A percentile compares a stretch with the other conserved stretches of the same genome.
These are phyloP conservation scores for Kuraishia molischiana DNA, from an alignment of 805 yeast genomes.

Conservation along the genomic window DNA sequence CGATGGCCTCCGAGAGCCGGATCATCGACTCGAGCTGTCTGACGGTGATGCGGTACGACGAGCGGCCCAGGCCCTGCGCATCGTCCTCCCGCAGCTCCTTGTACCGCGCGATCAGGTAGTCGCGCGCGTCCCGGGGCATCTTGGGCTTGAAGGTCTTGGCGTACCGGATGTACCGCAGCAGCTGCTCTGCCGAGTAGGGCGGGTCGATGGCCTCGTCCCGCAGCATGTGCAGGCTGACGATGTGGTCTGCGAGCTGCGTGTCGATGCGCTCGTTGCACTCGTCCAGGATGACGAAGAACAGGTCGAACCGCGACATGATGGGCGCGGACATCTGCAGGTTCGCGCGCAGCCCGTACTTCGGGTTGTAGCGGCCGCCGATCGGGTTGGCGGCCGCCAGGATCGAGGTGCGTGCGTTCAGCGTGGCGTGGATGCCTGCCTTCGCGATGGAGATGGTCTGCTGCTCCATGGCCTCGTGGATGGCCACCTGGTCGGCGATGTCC, in stretches of 20 bases:
- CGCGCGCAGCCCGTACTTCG: constrained; percentile 73
- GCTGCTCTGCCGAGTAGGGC: constrained; percentile 82
- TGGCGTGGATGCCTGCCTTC: constrained; percentile 97
- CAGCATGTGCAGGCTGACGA: constrained; percentile 85
- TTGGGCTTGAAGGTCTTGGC: constrained; percentile 90
- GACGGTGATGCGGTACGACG: constrained; percentile 90
- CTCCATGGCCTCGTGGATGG: constrained; percentile 99
- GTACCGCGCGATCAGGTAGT: constrained; percentile 65
- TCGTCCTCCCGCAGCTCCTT: constrained; percentile 84
- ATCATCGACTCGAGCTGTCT: constrained; percentile 94
- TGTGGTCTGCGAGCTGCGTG: constrained; percentile 83
- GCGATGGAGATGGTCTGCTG: constrained; percentile 98
- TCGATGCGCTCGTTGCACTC: constrained; percentile 90
- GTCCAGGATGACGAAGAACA: constrained; percentile 89
- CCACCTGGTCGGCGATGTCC: constrained; percentile 94
- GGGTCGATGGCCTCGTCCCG: constrained; percentile 86
- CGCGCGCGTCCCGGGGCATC: constrained; percentile 75
- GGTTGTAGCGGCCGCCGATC: constrained; percentile 90
- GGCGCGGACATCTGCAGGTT: constrained; percentile 96
- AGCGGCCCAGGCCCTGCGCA: constrained; percentile 78
- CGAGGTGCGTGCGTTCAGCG: constrained; percentile 92
- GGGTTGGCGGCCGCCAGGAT: constrained; percentile 99
- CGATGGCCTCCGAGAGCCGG: constrained; percentile 90
- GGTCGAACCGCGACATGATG: constrained; percentile 95
- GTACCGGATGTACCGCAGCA: constrained; percentile 79